Base-by-base conservation (phyloP, 768 basidiomycete species). In the Pleurotus platypus region DNA sequence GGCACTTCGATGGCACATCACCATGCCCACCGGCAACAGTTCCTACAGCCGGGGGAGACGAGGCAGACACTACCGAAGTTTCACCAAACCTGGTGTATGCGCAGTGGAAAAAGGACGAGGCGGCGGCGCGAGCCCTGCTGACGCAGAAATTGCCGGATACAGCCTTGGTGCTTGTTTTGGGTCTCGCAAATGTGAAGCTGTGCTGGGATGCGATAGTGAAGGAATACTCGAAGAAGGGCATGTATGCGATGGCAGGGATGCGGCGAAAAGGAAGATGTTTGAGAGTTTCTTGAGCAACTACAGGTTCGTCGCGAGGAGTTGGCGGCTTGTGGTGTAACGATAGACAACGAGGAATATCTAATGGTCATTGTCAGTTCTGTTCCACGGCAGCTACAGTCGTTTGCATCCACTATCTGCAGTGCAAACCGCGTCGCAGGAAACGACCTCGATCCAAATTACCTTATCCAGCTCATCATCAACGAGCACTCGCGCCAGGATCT, bases 1-100 rank as follows among this genome's bases (percentile, higher is more conserved):
- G 55, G 9, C 63, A 64, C 26, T 63, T 63, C 27, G 55, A 64
- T 18, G 24, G 24, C 24, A 24, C 4, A 4, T 2, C 4, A 4
- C 24, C 4, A 4, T 24, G 24, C 24, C 24, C 24, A 24, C 24
- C 24, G 2, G 24, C 3, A 2, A 24, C 24, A 5, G 5, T 24
- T 24, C 2, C 24, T 24, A 2, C 24, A 4, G 24, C 4, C 18
- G 18, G 18, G 18, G 5, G 24, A 5, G 3, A 24, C 4, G 5
- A 24, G 24, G 24, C 24, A 3, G 24, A 24, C 5, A 5, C 24
- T 2, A 24, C 2, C 4, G 24, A 24, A 24, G 20, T 15, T 0
- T n/a, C 2, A 1, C 42, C 15, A 3, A 43, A 43, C 15, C 13
- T 2, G 5, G 42, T 4, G 42, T 43, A 0, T 9, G 8, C 15